phyloP scores from a whole-genome alignment of 2,329 filamentous ascomycete genomes.

The Venturia carpophila region DNA sequence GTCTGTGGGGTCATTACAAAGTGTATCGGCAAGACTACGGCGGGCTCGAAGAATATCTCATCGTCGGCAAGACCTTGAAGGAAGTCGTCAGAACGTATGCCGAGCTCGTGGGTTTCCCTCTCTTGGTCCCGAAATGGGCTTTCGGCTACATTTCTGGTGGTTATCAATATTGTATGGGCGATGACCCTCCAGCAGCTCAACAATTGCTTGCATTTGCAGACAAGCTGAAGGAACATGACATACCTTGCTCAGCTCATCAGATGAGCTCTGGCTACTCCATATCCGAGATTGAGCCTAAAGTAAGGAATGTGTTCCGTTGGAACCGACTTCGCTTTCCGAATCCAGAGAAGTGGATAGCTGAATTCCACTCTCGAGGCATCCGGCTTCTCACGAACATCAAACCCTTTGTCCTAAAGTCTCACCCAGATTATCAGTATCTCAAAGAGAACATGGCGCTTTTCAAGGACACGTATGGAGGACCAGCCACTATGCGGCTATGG shows the following conservation, averaged over 20 bases:
- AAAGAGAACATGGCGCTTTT: slow-evolving; percentile 55
- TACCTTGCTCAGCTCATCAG: slow-evolving; percentile 63
- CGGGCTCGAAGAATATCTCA: slow-evolving; percentile 62
- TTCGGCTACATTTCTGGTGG: slow-evolving; percentile 67
- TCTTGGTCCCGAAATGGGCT: slow-evolving; percentile 62
- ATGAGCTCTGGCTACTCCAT: slow-evolving; percentile 68
- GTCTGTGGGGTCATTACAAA: slow-evolving; percentile 68
- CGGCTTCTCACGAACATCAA: slow-evolving; percentile 65
- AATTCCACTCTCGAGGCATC: slow-evolving; percentile 57
- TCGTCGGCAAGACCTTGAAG: slow-evolving; percentile 57
- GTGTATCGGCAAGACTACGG: slow-evolving; percentile 66
- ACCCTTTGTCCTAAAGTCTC: slow-evolving; percentile 59
- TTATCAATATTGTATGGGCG: slow-evolving; percentile 52
- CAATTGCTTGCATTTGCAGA: slow-evolving; percentile 53
- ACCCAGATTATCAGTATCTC: slow-evolving; percentile 58
- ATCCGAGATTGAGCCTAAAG: slow-evolving; percentile 58
- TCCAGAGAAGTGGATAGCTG: slow-evolving; percentile 54
- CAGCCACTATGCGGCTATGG: slow-evolving; percentile 58
- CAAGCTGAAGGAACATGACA: slow-evolving; percentile 56
- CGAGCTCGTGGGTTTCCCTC: slow-evolving; percentile 58
- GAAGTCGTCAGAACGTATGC: slow-evolving; percentile 61
- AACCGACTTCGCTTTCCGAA: slow-evolving; percentile 63
- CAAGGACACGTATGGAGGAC: slow-evolving; percentile 42
- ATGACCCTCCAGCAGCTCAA: slow-evolving; percentile 48
- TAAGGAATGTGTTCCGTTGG: slow-evolving; percentile 65